Conservation (phyloP, 495 filamentous ascomycete genomes). For the Platismatia glauca region DNA sequence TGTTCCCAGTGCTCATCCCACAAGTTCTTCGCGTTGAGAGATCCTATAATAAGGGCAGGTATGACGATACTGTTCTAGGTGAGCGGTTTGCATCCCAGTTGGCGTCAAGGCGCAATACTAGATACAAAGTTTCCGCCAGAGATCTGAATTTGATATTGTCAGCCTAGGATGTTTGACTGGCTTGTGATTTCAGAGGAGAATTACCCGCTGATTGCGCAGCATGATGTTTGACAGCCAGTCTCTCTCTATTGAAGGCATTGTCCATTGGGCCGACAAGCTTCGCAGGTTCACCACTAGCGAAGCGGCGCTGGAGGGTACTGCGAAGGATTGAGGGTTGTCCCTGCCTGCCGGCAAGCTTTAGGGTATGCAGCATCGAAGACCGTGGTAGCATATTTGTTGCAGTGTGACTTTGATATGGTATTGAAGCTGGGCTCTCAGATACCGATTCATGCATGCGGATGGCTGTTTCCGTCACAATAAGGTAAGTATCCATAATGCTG, state of each 20-base stretch:
- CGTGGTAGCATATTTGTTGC: slow-evolving; percentile 47
- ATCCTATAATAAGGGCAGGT: slow-evolving; percentile 59
- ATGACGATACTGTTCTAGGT: slow-evolving; percentile 48
- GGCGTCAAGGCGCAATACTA: slow-evolving; percentile 49
- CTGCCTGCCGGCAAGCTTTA: slow-evolving; percentile 49
- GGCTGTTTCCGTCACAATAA: neutral
- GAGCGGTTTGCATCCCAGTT: neutral
- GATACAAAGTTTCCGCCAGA: slow-evolving; percentile 89
- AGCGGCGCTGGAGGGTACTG: slow-evolving; percentile 54
- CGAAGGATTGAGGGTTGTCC: slow-evolving; percentile 48
- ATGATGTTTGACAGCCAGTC: slow-evolving; percentile 75
- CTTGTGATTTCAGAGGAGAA: neutral
- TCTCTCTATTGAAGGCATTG: slow-evolving; percentile 83
- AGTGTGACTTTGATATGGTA: neutral
- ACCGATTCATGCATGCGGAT: neutral
- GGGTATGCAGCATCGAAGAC: slow-evolving; percentile 50
- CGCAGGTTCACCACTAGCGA: slow-evolving; percentile 47
- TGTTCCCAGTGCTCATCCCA: slow-evolving; percentile 97
- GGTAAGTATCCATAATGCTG: neutral
- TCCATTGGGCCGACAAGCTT: slow-evolving; percentile 49
- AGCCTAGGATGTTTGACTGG: neutral
- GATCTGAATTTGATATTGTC: slow-evolving; percentile 43
- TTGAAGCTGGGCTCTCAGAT: neutral
- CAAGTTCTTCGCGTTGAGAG: slow-evolving; percentile 73
- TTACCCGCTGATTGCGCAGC: slow-evolving; percentile 69